Conservation (phyloP, 306 rosid genomes). For the Dalbergia cultrata region DNA sequence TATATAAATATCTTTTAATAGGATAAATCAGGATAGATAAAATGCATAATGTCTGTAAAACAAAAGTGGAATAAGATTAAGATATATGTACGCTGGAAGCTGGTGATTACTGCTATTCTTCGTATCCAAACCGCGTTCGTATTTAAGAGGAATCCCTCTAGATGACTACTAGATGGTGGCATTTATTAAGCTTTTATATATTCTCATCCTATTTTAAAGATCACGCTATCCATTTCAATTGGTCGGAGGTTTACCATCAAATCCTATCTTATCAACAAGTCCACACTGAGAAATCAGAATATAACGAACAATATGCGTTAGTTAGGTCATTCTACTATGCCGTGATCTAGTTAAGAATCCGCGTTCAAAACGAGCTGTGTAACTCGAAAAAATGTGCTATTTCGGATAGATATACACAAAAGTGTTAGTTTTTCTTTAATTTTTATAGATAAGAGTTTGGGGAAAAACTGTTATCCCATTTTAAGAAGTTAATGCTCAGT, state of each 20-base stretch:
- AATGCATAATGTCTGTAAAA: background rate
- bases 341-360: background rate
- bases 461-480: background rate
- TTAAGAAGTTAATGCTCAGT: too few relatives aligned
- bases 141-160: background rate
- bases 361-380: background rate
- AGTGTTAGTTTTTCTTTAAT: too few relatives aligned
- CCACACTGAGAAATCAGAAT: constrained; percentile 14
- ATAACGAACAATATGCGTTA: background rate
- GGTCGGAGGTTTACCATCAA: constrained; percentile 12
- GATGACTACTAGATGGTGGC: background rate
- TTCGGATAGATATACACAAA: too few relatives aligned
- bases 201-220: constrained; percentile 1
- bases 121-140: background rate
- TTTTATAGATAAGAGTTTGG: background rate
- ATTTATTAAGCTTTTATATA: background rate
- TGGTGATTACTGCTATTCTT: background rate
- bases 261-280: constrained; percentile 21
- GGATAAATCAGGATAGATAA: too few relatives aligned
- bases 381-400: background rate
- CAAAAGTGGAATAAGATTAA: background rate
- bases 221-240: constrained; percentile 1
- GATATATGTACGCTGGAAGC: background rate
- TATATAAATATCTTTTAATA: too few relatives aligned
- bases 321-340: background rate